phyloP scores from a whole-genome alignment of 345 rosid genomes.

The Ceriops tagal region DNA sequence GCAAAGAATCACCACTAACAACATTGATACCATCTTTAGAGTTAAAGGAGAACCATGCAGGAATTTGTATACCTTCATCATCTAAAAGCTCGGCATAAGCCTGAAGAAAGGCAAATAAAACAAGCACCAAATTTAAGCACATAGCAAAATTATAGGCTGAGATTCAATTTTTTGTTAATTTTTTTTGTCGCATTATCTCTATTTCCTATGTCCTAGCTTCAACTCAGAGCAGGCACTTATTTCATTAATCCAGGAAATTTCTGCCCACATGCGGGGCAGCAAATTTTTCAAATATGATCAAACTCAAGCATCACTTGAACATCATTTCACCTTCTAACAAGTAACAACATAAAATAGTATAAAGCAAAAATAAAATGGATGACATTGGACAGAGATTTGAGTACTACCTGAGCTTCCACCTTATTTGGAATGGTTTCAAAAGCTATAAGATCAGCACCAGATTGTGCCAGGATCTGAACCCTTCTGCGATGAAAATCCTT shows the following conservation, averaged over 20 bases:
- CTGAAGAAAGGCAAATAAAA: slow-evolving; percentile 25
- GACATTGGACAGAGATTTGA: slow-evolving; percentile 3
- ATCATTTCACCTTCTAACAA: background rate
- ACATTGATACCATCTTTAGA: slow-evolving; percentile 72
- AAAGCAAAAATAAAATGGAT: background rate
- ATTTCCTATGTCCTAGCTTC: background rate
- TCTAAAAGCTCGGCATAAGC: slow-evolving; percentile 68
- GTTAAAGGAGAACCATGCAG: slow-evolving; percentile 78
- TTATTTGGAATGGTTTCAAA: slow-evolving; percentile 84
- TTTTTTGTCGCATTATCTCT: background rate
- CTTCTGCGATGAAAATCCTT: slow-evolving; percentile 76
- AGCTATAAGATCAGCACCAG: slow-evolving; percentile 73
- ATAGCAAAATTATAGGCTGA: slow-evolving; percentile 8
- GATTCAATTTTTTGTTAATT: background rate
- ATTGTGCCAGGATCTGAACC: slow-evolving; percentile 57
- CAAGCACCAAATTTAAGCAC: background rate
- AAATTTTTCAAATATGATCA: background rate
- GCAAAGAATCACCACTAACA: slow-evolving; percentile 70
- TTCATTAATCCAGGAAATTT: background rate
- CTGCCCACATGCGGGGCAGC: background rate
- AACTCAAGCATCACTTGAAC: background rate
- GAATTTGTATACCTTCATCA: slow-evolving; percentile 55
- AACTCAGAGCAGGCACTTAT: background rate
- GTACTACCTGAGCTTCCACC: slow-evolving; percentile 75
- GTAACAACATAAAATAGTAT: background rate